These are phyloP conservation scores for Fusarium coicis DNA, from an alignment of 2,329 filamentous ascomycete genomes.

Conservation along the genomic window DNA sequence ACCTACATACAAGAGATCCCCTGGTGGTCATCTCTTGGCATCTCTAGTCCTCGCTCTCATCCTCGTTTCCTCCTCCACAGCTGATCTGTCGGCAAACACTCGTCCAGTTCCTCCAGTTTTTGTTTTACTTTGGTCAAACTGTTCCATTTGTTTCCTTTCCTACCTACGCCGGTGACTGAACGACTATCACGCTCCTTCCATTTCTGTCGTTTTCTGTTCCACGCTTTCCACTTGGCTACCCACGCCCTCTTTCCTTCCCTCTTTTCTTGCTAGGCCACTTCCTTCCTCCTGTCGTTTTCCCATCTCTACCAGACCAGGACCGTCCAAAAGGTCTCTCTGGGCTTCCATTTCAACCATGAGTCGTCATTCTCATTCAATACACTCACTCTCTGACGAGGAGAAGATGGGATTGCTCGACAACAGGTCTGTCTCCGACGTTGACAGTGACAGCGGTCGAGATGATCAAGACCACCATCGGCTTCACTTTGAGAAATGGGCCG, in stretches of 20 bases:
- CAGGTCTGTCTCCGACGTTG: conserved; percentile 54
- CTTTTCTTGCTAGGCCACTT: background rate
- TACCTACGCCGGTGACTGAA: background rate
- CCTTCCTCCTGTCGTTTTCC: conserved; percentile 3
- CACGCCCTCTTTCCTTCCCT: background rate
- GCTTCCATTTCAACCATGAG: conserved; percentile 50
- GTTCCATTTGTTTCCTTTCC: background rate
- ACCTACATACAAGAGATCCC: conserved; percentile 29
- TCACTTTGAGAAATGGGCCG: conserved; percentile 47
- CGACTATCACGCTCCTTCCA: conserved; percentile 20
- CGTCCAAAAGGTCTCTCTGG: conserved; percentile 2
- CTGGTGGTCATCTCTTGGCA: conserved; percentile 38
- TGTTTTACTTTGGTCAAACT: background rate
- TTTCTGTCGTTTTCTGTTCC: conserved; percentile 9
- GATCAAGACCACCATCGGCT: conserved; percentile 52
- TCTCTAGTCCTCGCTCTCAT: conserved; percentile 12
- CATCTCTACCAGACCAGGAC: background rate
- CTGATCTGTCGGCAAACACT: conserved; percentile 13
- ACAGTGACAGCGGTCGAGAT: conserved; percentile 54
- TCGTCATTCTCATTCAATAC: conserved; percentile 49
- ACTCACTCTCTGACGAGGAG: conserved; percentile 55
- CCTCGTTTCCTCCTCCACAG: conserved; percentile 17
- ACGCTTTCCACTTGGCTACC: conserved; percentile 1
- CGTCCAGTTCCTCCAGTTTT: conserved; percentile 1
- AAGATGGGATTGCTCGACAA: conserved; percentile 59